Percentiles rank a stretch among this genome's conserved stretches.
Evolutionary conservation across 176 grass and related monocot species (phyloP).

Genomic region (Stipa capillata): DNA sequence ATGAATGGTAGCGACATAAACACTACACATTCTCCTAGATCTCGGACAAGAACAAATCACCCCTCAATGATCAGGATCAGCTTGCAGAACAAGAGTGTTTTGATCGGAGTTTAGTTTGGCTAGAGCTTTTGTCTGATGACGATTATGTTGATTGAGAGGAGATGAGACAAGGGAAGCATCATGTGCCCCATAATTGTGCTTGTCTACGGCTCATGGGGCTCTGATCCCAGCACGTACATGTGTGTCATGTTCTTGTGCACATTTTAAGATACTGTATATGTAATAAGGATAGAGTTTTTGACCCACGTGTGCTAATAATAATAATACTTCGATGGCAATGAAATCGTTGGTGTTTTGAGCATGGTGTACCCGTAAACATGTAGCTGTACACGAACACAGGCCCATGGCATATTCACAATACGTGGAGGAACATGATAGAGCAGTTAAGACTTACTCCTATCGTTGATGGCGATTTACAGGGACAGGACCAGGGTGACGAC

Average conservation of each 20-base stretch:
- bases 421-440: too few species aligned
- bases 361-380: too few species aligned
- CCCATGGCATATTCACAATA: too few species aligned
- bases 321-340: too few species aligned
- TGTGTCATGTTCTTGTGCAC: background rate
- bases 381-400: too few species aligned
- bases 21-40: slow-evolving; percentile 11
- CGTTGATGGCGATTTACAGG: background rate
- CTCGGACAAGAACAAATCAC: slow-evolving; percentile 5
- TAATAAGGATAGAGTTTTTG: background rate
- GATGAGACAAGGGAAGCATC: slow-evolving; percentile 12
- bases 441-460: too few species aligned
- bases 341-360: too few species aligned
- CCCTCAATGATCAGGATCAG: background rate
- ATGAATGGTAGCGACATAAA: background rate
- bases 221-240: background rate
- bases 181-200: slow-evolving; percentile 4
- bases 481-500: background rate
- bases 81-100: background rate
- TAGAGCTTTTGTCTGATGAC: background rate
- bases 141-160: background rate
- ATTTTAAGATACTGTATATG: too few species aligned
- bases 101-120: background rate
- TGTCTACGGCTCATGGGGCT: background rate
- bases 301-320: background rate